Base-by-base conservation (phyloP, 495 filamentous ascomycete genomes). In the Amniculicola lignicola region DNA sequence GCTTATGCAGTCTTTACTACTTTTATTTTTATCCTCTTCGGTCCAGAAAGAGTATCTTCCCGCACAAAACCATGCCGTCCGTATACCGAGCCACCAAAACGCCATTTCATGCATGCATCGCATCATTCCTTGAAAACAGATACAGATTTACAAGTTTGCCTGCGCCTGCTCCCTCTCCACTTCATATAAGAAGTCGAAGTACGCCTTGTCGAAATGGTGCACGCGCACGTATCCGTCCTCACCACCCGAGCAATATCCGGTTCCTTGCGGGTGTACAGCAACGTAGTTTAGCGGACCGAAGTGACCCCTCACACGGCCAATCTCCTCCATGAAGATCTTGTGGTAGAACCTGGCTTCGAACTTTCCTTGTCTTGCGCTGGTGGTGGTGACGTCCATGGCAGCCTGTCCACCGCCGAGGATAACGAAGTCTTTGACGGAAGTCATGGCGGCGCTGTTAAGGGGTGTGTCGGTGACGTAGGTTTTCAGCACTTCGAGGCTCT, bases 341-440 rank as follows among this genome's bases (percentile, higher is more conserved):
- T 98, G 93, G 79, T 95, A 98, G 79, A 98, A 96, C 45, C 93
- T 82, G 21, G 93, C 94, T 72, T 98, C 93, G 78, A 98, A 98
- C 74, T 96, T 96, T 72, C 93, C 93, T 74, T 97, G 93, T 42
- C 93, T 81, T 10, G 88, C 83, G 23, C 84, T 85, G 35, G 93
- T 98, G 15, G 88, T 94, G n/a, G 93, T 98, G 70, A 98, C 93
- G 72, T 96, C 93, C 89, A 96, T 96, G 64, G 93, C 93, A 51
- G 92, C 93, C 74, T 98, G 93, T 54, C 93, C 93, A 78, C 93
- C 93, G 57, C 93, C 93, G 18, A 98, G 85, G 67, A 98, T 93
- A 37, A 97, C 90, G 66, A 88, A 98, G 65, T 96, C 90, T 75
- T 96, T 96, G 74, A 90, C 90, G 10, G 88, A 82, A 28, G 90